phyloP scores from a whole-genome alignment of 129 eudicot genomes.

The Arctium lappa region DNA sequence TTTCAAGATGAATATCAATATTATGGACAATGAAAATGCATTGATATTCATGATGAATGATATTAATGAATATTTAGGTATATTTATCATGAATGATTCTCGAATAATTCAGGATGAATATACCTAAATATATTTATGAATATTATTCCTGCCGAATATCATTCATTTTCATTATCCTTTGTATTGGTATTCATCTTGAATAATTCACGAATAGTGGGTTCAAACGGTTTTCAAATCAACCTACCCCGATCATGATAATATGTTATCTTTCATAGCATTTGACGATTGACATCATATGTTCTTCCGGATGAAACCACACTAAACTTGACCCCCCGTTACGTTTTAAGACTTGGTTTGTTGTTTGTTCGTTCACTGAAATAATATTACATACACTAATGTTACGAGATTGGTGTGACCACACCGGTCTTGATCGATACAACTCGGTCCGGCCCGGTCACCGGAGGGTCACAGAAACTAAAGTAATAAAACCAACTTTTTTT shows the following conservation, averaged over 20 bases:
- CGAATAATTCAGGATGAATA: not conserved
- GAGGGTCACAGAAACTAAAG: slow-evolving; percentile 12
- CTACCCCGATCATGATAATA: not conserved
- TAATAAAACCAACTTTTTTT: slow-evolving; percentile 11
- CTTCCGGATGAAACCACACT: not conserved
- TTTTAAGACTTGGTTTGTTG: not conserved
- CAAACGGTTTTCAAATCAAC: not conserved
- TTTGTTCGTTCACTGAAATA: not conserved
- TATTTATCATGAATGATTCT: not conserved
- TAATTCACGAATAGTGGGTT: not conserved
- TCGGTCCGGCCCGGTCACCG: not conserved
- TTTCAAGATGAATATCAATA: not conserved
- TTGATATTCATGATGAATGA: not conserved
- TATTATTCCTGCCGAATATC: not conserved
- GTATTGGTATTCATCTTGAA: not conserved
- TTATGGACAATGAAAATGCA: not conserved
- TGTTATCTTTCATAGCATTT: not conserved
- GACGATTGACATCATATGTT: no score
- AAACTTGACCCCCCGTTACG: not conserved
- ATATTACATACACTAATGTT: slow-evolving; percentile 28
- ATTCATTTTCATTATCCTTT: not conserved
- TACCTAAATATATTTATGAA: no score
- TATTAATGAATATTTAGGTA: not conserved
- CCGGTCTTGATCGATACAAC: slow-evolving; percentile 7
- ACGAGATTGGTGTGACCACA: slow-evolving; percentile 6